Evolutionary conservation across 805 yeast genomes (phyloP), one percentile per base, ranked within the genome.

Genomic region (Tetrapisispora iriomotensis): DNA sequence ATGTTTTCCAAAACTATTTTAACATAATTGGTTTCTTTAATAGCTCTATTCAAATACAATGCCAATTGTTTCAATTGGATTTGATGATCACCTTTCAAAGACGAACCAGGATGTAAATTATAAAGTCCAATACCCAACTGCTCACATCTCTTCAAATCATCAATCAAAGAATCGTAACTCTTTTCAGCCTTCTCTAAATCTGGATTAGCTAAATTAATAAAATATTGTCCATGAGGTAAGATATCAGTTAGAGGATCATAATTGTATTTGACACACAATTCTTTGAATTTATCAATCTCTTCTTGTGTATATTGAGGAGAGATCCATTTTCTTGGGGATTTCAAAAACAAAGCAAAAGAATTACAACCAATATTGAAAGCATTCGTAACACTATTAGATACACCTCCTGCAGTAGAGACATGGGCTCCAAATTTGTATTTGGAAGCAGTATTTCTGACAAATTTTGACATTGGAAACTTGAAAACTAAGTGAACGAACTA

Each of bases 41-140:
- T 79, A 5, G 95, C 96, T 34, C 64, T 69, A 58, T 92, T 90
- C 46, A 92, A 79, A 48, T 82, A 81, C 19, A 68, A 67, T 0
- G 97, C 97, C 46, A 92, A 65, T 42, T 77, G 74, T 38, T 62
- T 63, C 28, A 88, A 61, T 1, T 94, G 86, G 15, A 66, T 72
- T 4, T 60, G 54, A 52, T 80, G 83, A 53, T 82, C 84, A 20
- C 81, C 81, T 23, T 75, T 78, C 29, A 90, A 64, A 26, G 88
- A 74, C 1, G 96, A 86, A 0, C 98, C 98, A 0, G 94, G 94
- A 56, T 92, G 98, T 58, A 92, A 76, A 56, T 92, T 92, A 62
- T 90, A 92, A 13, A 79, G 65, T 0, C 95, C 95, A 44, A 92
- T 79, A 25, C 80, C 79, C 39, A 92, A 65, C 49, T 72, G 74